Percentiles rank a stretch among this genome's conserved stretches.
Evolutionary conservation across 768 basidiomycete species (phyloP).

Genomic region (Boletus reticuloceps): DNA sequence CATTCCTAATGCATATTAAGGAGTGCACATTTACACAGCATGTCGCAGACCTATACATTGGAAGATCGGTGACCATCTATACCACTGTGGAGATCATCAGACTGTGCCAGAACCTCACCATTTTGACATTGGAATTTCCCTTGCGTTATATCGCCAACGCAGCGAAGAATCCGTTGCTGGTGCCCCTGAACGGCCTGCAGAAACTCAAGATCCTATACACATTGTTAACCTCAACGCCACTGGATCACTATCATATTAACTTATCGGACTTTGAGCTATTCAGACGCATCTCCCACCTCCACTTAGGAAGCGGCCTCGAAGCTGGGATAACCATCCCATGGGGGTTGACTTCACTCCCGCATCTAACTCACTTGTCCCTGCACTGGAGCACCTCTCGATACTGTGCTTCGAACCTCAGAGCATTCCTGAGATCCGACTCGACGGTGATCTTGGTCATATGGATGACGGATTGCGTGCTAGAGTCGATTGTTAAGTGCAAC

Average conservation of each 20-base stretch:
- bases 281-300: neutral
- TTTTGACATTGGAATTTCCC: neutral
- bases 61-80: neutral
- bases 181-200: neutral
- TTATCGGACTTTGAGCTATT: neutral
- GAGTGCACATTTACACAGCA: neutral
- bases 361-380: neutral
- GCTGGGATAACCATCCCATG: neutral
- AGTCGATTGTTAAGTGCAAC: neutral
- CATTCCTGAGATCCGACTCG: neutral
- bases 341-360: neutral
- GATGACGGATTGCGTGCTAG: neutral
- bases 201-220: neutral
- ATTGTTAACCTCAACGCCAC: neutral
- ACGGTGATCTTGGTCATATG: neutral
- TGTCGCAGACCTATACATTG: neutral
- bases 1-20: neutral
- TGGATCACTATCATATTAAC: neutral
- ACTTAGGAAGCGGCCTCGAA: neutral
- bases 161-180: neutral
- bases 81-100: neutral
- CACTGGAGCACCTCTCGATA: neutral
- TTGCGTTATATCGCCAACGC: neutral
- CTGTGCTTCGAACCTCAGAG: neutral
- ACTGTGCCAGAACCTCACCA: neutral